Evolutionary conservation across 352 stramenopile genomes (phyloP).

Genomic region (Phytophthora nicotianae): DNA sequence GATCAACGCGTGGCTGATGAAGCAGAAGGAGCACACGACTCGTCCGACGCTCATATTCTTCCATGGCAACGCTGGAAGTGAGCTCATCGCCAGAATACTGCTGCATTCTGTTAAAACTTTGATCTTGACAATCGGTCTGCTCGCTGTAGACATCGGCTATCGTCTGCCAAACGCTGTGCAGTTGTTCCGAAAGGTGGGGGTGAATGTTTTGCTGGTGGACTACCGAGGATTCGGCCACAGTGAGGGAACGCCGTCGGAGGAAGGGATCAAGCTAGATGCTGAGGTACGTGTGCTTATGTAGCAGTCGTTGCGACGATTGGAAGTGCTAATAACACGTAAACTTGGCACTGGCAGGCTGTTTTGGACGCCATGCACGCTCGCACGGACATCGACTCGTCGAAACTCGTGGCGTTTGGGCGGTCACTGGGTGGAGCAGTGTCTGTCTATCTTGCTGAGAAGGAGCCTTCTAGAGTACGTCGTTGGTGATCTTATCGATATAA

Average conservation of each 20-base stretch:
- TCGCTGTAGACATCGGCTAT: conserved; percentile 89
- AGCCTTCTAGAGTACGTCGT: conserved; percentile 56
- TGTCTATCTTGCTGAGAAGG: conserved; percentile 88
- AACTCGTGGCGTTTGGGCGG: conserved; percentile 92
- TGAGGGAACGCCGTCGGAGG: conserved; percentile 85
- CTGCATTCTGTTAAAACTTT: not conserved
- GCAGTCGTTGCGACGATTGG: not conserved
- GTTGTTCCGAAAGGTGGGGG: conserved; percentile 86
- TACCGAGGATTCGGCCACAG: conserved; percentile 95
- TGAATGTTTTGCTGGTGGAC: conserved; percentile 94
- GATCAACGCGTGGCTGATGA: conserved; percentile 94
- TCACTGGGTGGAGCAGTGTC: conserved; percentile 93
- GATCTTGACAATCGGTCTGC: not conserved
- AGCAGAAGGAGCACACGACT: conserved; percentile 61
- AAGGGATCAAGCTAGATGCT: conserved; percentile 92
- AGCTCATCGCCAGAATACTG: conserved; percentile 8
- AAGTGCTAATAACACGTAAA: conserved; percentile 6
- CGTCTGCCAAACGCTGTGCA: conserved; percentile 93
- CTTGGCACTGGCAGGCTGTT: conserved; percentile 52
- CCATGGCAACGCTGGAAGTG: conserved; percentile 94
- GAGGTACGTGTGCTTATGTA: conserved; percentile 44
- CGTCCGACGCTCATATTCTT: conserved; percentile 94
- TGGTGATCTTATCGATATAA: not conserved
- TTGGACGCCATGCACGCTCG: conserved; percentile 77
- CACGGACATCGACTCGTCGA: conserved; percentile 83